Evolutionary conservation across 2,329 filamentous ascomycete genomes (phyloP).

Genomic region (Diaporthe citrichinensis): DNA sequence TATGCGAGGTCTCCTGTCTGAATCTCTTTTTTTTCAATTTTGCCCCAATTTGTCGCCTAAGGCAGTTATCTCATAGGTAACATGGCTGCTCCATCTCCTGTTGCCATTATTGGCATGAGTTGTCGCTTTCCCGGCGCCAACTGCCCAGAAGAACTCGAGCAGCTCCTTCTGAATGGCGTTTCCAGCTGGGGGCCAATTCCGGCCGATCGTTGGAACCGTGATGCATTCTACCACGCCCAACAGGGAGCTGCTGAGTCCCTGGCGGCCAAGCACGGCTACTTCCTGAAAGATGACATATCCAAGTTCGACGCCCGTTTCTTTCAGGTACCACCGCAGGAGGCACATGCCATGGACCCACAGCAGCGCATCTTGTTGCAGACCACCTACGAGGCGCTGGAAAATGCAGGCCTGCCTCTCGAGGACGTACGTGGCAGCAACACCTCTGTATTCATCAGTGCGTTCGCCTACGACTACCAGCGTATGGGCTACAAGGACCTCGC

Average conservation of each 20-base stretch:
- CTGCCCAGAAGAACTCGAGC: slow-evolving; percentile 50
- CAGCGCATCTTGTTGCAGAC: slow-evolving; percentile 51
- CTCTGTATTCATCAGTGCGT: slow-evolving; percentile 50
- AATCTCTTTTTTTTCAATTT: neutral
- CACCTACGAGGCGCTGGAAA: slow-evolving; percentile 53
- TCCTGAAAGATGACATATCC: slow-evolving; percentile 50
- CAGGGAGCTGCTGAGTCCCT: slow-evolving; percentile 50
- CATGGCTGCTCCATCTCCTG: slow-evolving; percentile 6
- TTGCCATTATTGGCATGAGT: slow-evolving; percentile 25
- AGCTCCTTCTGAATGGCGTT: slow-evolving; percentile 48
- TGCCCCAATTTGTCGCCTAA: neutral
- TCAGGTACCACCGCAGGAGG: slow-evolving; percentile 16
- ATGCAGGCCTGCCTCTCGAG: slow-evolving; percentile 50
- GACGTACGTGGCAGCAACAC: slow-evolving; percentile 49
- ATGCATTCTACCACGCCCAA: slow-evolving; percentile 52
- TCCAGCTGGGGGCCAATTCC: slow-evolving; percentile 51
- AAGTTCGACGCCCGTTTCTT: slow-evolving; percentile 50
- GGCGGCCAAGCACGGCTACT: slow-evolving; percentile 51
- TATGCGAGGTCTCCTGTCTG: neutral
- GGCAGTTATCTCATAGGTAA: neutral
- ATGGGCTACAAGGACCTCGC: slow-evolving; percentile 43
- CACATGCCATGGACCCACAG: slow-evolving; percentile 47
- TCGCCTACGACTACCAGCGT: slow-evolving; percentile 44
- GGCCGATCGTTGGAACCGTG: slow-evolving; percentile 50
- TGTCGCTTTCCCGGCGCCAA: slow-evolving; percentile 42